phyloP scores from a whole-genome alignment of 1,284 basidiomycete species.

The Trichosporon sp. region DNA sequence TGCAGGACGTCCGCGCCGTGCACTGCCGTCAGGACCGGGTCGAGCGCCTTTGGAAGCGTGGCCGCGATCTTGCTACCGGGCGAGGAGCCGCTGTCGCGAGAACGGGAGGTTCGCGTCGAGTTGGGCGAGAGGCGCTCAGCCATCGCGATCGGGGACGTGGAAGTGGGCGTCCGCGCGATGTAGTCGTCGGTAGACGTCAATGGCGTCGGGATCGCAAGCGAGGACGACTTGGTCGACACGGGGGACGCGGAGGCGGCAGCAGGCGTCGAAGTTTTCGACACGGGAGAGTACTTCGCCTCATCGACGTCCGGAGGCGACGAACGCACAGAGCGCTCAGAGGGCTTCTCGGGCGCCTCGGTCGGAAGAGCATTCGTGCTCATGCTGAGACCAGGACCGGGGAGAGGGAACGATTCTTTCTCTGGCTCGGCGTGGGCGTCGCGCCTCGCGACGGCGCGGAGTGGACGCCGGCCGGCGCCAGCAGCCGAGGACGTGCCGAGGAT shows the following conservation, averaged over 20 bases:
- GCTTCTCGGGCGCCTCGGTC: neutral
- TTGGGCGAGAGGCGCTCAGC: slow-evolving; percentile 23
- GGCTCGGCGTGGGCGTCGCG: slow-evolving; percentile 16
- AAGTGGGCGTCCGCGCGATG: slow-evolving; percentile 15
- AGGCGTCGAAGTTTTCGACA: neutral
- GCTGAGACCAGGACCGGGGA: slow-evolving; percentile 24
- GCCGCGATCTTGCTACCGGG: slow-evolving; percentile 21
- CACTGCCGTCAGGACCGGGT: slow-evolving; percentile 30
- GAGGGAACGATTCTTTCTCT: slow-evolving; percentile 22
- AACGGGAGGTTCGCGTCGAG: slow-evolving; percentile 25
- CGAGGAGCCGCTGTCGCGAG: slow-evolving; percentile 5
- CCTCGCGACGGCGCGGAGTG: neutral
- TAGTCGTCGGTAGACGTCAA: neutral
- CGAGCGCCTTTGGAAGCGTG: slow-evolving; percentile 23
- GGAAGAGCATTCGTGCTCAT: neutral
- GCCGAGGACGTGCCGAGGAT: slow-evolving; percentile 18
- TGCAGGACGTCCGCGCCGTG: slow-evolving; percentile 25
- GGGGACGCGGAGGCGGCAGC: neutral
- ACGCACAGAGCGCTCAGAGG: neutral
- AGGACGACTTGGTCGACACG: slow-evolving; percentile 5
- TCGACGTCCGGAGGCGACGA: neutral
- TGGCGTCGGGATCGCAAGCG: slow-evolving; percentile 15
- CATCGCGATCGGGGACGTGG: neutral
- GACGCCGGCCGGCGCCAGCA: neutral
- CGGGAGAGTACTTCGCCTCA: neutral